A percentile compares a stretch with the other conserved stretches of the same genome.
Evolutionary conservation across 176 grass and related monocot genomes (phyloP).

Genomic region (Chloris gayana): DNA sequence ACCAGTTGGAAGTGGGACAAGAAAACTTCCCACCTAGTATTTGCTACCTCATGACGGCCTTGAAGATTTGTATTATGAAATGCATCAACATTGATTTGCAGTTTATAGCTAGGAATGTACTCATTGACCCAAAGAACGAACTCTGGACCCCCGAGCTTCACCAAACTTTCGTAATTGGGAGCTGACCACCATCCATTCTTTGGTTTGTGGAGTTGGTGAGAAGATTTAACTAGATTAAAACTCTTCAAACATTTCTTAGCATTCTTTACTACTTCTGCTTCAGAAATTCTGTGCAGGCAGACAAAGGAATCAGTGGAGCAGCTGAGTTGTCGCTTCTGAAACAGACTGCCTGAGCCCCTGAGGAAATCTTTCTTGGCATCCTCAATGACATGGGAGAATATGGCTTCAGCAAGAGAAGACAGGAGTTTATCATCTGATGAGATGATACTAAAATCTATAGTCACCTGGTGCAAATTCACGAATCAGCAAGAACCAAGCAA

Average conservation of each 20-base stretch:
- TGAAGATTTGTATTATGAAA: constrained; percentile 66
- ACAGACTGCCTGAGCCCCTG: constrained; percentile 11
- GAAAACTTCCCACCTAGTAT: constrained; percentile 78
- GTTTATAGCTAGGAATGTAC: constrained; percentile 71
- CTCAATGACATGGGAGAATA: constrained; percentile 63
- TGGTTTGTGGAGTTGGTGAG: constrained; percentile 8
- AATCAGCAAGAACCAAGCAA: constrained; percentile 30
- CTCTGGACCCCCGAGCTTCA: constrained; percentile 49
- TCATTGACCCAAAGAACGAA: constrained; percentile 64
- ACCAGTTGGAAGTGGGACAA: constrained; percentile 94
- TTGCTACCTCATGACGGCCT: constrained; percentile 60
- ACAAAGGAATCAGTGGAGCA: constrained; percentile 75
- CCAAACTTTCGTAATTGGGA: constrained; percentile 56
- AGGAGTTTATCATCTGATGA: constrained; percentile 76
- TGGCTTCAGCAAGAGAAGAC: constrained; percentile 71
- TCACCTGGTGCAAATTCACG: constrained; percentile 40
- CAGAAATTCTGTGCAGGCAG: constrained; percentile 65
- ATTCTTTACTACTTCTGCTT: constrained; percentile 55
- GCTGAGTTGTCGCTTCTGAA: constrained; percentile 46
- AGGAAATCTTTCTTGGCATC: constrained; percentile 47
- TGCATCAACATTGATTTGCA: constrained; percentile 57
- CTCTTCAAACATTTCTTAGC: constrained; percentile 53
- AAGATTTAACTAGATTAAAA: constrained; percentile 38
- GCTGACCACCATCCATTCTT: constrained; percentile 70
- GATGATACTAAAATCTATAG: constrained; percentile 47